Base-by-base conservation (phyloP, 192 early-diverging fungal species). In the Backusella morwellensis region DNA sequence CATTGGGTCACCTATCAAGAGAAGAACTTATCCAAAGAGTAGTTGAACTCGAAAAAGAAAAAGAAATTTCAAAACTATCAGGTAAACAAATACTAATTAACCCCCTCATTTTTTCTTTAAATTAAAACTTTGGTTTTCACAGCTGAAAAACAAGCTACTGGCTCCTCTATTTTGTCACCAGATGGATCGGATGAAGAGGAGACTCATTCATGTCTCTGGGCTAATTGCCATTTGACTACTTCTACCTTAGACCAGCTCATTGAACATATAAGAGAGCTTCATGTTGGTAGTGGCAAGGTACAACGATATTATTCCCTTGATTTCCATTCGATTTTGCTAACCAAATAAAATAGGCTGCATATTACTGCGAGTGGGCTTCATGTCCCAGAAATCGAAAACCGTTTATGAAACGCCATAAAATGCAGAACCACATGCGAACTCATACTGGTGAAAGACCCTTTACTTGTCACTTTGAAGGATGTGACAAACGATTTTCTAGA, bases 361-460 rank as follows among this genome's bases (percentile, higher is more conserved):
- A 86, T 70, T 80, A 78, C 7, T 86, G 85, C 44, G 80, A 86
- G 35, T 86, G 85, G 85, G 72, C 78, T 35, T 77, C 77, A 41
- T 86, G 85, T 59, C 82, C 81, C 17, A 78, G 83, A 34, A 82
- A 86, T 66, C 77, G 80, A 68, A 86, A 86, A 78, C 88, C 91
- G 11, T 92, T 92, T 82, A 78, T 87, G 77, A 89, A 91, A 77
- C 85, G 90, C 29, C 90, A 91, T 59, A 91, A 92, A 68, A 84
- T 92, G 70, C 87, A 86, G 41, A 91, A 91, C 66, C 92, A 93
- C 69, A 86, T 91, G 77, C 86, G 92, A 4, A 91, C 88, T 0
- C 91, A 93, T 75, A 93, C 90, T 1, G 92, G 92, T 35, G 92
- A 93, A 77, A 85, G 88, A 66, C 92, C 92, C 0, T 92, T 91